Evolutionary conservation across 2,329 filamentous ascomycete genomes (phyloP).

Genomic region (Diplocarpon mali): DNA sequence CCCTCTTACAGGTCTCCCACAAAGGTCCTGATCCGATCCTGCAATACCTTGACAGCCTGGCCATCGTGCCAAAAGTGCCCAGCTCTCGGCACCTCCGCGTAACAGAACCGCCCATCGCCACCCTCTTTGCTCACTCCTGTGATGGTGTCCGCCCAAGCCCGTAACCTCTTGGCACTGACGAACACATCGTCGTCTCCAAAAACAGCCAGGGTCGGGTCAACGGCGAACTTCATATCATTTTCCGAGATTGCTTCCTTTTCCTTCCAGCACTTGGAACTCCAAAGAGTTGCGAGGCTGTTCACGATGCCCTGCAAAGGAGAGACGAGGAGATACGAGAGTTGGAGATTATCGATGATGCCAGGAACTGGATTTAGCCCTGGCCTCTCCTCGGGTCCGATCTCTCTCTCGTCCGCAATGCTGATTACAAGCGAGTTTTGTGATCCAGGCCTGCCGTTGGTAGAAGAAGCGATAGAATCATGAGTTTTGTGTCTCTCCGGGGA

Average conservation of each 20-base stretch:
- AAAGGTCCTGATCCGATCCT: constrained; percentile 17
- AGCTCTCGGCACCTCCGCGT: constrained; percentile 35
- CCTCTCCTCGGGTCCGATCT: neutral
- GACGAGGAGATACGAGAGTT: constrained; percentile 51
- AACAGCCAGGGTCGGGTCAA: constrained; percentile 53
- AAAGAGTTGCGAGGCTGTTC: constrained; percentile 49
- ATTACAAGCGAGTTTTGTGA: constrained; percentile 6
- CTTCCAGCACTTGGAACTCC: constrained; percentile 12
- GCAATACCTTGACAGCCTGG: constrained; percentile 14
- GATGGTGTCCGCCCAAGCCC: constrained; percentile 52
- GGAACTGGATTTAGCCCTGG: constrained; percentile 7
- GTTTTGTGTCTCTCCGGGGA: constrained; percentile 24
- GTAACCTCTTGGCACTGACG: constrained; percentile 52
- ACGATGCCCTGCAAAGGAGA: constrained; percentile 55
- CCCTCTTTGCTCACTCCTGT: constrained; percentile 13
- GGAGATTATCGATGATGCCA: constrained; percentile 14
- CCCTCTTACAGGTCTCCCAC: constrained; percentile 7
- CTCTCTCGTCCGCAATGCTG: constrained; percentile 5
- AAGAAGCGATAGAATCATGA: constrained; percentile 10
- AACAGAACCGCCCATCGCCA: constrained; percentile 26
- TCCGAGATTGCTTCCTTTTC: constrained; percentile 23
- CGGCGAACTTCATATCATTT: constrained; percentile 43
- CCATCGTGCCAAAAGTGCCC: constrained; percentile 40
- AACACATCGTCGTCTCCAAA: constrained; percentile 71
- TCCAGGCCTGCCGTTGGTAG: constrained; percentile 22